A percentile compares a stretch with the other conserved stretches of the same genome.
Evolutionary conservation across 1,284 basidiomycete genomes (phyloP).

Genomic region (Ganoderma sinense): DNA sequence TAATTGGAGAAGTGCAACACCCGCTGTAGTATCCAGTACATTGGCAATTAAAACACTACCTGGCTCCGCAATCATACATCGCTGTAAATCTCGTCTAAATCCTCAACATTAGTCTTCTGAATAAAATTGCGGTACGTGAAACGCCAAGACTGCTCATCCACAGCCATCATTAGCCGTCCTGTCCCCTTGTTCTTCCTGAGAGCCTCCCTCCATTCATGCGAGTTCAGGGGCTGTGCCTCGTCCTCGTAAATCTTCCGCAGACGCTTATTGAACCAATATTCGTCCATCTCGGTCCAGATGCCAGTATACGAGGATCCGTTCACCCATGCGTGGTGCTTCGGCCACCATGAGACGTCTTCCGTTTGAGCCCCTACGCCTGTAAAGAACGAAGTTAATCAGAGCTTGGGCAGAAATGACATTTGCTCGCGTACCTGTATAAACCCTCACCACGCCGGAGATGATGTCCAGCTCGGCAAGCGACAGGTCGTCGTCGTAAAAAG

Average conservation of each 20-base stretch:
- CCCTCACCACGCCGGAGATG: neutral
- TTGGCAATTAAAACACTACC: too few relatives aligned
- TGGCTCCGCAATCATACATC: too few relatives aligned
- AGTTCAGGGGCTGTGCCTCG: neutral
- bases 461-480: neutral
- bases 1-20: too few relatives aligned
- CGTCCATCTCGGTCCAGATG: neutral
- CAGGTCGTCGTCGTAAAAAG: neutral
- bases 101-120: constrained; percentile 11
- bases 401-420: neutral
- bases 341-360: neutral
- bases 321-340: neutral
- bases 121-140: neutral
- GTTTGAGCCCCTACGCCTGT: neutral
- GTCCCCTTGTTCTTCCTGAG: neutral
- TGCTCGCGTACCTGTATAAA: neutral
- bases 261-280: neutral
- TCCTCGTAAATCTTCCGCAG: neutral
- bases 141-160: neutral
- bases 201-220: neutral
- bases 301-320: neutral
- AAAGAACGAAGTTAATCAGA: neutral
- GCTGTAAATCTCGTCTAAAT: neutral
- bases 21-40: too few relatives aligned
- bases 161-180: neutral